A percentile compares a stretch with the other conserved stretches of the same genome.
Evolutionary conservation across 805 yeast species (phyloP).

Genomic region (Kazachstania kunashirensis): DNA sequence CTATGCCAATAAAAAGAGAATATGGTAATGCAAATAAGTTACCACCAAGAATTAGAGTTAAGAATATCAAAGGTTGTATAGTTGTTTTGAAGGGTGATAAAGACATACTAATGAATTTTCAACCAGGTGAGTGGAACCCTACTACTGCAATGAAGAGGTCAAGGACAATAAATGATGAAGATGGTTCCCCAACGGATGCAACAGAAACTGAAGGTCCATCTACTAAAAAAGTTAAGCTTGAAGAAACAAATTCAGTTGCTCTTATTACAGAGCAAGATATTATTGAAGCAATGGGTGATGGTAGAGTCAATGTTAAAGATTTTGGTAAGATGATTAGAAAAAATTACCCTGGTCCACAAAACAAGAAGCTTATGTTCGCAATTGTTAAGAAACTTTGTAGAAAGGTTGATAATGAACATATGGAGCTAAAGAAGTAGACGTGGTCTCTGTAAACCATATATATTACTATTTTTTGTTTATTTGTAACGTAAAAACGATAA

Average conservation of each 20-base stretch:
- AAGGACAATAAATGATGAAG: conserved; percentile 15
- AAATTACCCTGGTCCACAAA: conserved; percentile 34
- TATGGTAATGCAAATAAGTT: not conserved
- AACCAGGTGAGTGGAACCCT: conserved; percentile 82
- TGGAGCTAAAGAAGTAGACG: conserved; percentile 21
- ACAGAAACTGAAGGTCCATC: conserved; percentile 16
- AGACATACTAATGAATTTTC: conserved; percentile 53
- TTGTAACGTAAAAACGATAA: too few relatives aligned
- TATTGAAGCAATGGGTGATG: conserved; percentile 43
- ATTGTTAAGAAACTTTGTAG: conserved; percentile 26
- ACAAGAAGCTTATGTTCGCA: conserved; percentile 24
- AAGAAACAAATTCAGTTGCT: conserved; percentile 14
- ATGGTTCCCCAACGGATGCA: not conserved
- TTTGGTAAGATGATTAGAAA: conserved; percentile 49
- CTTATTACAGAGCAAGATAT: conserved; percentile 67
- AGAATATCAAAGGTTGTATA: conserved; percentile 42
- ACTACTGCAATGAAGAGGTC: conserved; percentile 31
- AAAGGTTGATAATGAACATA: conserved; percentile 24
- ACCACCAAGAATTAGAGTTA: conserved; percentile 33
- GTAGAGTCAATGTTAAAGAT: conserved; percentile 40
- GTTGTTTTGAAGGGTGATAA: conserved; percentile 58
- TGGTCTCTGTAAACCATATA: not conserved
- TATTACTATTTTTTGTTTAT: not conserved
- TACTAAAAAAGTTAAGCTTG: conserved; percentile 34
- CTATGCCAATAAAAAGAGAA: conserved; percentile 10